Conservation (phyloP, 2,329 filamentous ascomycete species). For the Venturia nashicola region DNA sequence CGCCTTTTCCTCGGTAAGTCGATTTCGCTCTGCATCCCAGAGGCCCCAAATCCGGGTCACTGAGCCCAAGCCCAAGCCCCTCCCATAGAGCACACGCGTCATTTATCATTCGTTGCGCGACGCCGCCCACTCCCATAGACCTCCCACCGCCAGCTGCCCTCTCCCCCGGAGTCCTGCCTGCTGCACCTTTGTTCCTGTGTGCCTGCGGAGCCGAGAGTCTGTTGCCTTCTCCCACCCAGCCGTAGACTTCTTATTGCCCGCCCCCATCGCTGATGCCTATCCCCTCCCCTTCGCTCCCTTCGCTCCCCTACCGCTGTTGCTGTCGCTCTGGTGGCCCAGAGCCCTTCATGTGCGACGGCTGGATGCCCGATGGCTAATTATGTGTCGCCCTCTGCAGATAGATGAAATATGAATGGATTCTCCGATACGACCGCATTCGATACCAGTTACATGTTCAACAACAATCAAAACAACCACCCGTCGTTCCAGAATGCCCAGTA, state of each 20-base stretch:
- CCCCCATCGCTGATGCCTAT: background rate
- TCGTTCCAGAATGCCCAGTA: background rate
- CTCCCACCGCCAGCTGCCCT: background rate
- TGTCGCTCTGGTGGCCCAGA: background rate
- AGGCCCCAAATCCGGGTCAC: background rate
- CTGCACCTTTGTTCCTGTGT: background rate
- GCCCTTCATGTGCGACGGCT: background rate
- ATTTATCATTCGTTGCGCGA: slow-evolving; percentile 4
- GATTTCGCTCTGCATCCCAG: too few relatives aligned
- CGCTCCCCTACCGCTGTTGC: background rate
- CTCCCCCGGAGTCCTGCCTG: background rate
- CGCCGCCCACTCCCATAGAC: background rate
- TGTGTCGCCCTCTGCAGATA: background rate
- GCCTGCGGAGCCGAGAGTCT: background rate
- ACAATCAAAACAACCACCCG: background rate
- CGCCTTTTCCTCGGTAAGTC: background rate
- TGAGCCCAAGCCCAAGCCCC: background rate
- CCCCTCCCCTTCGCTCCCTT: background rate
- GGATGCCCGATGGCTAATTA: background rate
- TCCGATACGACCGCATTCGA: background rate
- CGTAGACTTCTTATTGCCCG: background rate
- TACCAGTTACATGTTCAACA: background rate
- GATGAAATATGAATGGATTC: slow-evolving; percentile 3
- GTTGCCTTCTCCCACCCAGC: too few relatives aligned
- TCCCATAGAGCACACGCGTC: background rate